phyloP scores from a whole-genome alignment of 2,329 filamentous ascomycete species.

The Davidsoniella eucalypti region DNA sequence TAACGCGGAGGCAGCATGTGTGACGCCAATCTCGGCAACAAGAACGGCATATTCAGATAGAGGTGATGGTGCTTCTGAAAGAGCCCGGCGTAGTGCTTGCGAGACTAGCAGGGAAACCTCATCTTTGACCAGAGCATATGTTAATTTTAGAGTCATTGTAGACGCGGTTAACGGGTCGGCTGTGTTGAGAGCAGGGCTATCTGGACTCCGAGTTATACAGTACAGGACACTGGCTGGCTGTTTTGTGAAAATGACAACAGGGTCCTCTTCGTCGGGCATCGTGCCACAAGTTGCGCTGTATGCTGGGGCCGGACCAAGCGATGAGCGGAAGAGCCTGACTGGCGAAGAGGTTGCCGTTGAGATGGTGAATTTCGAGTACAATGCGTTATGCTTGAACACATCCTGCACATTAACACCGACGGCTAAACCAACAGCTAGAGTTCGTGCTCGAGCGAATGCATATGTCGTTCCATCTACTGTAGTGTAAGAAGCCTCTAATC shows the following conservation, averaged over 20 bases:
- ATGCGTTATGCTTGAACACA: conserved; percentile 65
- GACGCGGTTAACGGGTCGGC: conserved; percentile 14
- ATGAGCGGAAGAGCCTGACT: conserved; percentile 53
- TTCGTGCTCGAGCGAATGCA: conserved; percentile 43
- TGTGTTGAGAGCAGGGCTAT: conserved; percentile 20
- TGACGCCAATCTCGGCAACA: conserved; percentile 27
- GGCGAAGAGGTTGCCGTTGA: conserved; percentile 60
- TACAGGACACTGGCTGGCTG: conserved; percentile 72
- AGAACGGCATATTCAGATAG: conserved; percentile 32
- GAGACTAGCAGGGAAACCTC: conserved; percentile 43
- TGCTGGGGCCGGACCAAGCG: conserved; percentile 51
- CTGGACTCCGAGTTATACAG: conserved; percentile 41
- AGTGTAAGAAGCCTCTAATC: conserved; percentile 59
- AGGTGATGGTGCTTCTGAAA: conserved; percentile 19
- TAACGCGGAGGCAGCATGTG: conserved; percentile 28
- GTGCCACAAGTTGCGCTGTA: conserved; percentile 47
- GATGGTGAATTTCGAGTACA: conserved; percentile 85
- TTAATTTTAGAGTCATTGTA: conserved; percentile 50
- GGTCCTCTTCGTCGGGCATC: conserved; percentile 29
- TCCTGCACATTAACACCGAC: conserved; percentile 95
- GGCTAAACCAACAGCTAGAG: conserved; percentile 57
- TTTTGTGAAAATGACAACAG: conserved; percentile 55
- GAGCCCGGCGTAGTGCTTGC: conserved; percentile 24
- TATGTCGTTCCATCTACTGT: conserved; percentile 47
- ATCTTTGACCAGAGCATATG: conserved; percentile 62